Evolutionary conservation across 1,139 yeast species (phyloP), one percentile per base, ranked within the genome.

Genomic region (Debaryomyces psychrophilus): DNA sequence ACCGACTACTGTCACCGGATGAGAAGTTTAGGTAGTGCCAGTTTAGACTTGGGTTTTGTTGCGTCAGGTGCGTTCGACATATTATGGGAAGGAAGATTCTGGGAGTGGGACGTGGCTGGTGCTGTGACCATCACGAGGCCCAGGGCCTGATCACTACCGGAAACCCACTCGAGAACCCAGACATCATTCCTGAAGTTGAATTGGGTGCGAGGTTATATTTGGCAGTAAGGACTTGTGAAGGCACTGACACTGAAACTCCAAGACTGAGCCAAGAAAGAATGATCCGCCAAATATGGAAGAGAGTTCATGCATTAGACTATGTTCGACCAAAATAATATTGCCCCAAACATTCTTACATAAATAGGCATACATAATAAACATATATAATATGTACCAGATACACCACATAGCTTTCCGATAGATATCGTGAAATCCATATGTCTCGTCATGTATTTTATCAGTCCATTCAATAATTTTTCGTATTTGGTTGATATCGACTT

Each of bases 101-200:
- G 47, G 49, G 49, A 44, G 38, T 46, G 47, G 49, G 47, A 46
- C 29, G 49, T 46, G 14, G 41, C 41, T 5, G 45, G 49, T 34
- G 49, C 49, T 22, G 49, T 46, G 5, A 38, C 45, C 28, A 44
- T 44, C 9, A 46, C 25, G 49, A 46, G 25, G 44, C 49, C n/a
- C 41, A 44, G 9, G 49, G 49, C 4, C 25, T 41, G 12, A 27
- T 46, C 8, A 46, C 49, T 4, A 41, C 47, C 7, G 47, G 45
- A n/a, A 46, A 47, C 39, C 40, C 44, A 5, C 50, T 48, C 4
- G 35, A 23, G 14, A 20, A 37, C 8, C 14, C 35, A 11, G 43
- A 33, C 4, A 20, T 22, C 2, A 41, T 45, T 17, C 44, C 48
- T 8, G 42, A 40, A 3, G 47, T 43, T 11, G 39, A 43, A 25